Base-by-base conservation (phyloP, 495 filamentous ascomycete genomes). In the Pyrenula aspistea region DNA sequence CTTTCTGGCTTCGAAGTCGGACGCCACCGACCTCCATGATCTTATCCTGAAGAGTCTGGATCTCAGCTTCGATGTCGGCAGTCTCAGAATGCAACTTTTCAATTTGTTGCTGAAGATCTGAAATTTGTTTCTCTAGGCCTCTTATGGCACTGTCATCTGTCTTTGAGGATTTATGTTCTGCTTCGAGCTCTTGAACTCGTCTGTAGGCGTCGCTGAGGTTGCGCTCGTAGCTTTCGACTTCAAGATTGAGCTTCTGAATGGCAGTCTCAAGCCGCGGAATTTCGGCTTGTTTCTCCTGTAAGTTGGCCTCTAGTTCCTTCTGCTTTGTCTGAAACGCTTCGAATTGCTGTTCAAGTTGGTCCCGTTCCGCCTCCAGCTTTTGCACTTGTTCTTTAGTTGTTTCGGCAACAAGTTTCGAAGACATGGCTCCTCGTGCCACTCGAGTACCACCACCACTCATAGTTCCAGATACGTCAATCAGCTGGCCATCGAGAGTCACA, bases 11-110 rank as follows among this genome's bases (percentile, higher is more conserved):
- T 51, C 93, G 83, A 10, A 98, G 83, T 66, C 87, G 86, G 50
- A 96, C 91, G 71, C 93, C 93, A 58, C 93, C 93, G 55, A 94
- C 84, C 70, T 96, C 86, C 92, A 97, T 96, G 63, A 98, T 97
- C 75, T 93, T 94, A 74, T 88, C 85, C 67, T 97, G 91, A 20
- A 98, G 77, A 1, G 73, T 75, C 69, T 93, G 89, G 61, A 98
- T 96, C 67, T 96, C 93, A 47, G 85, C 83, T 62, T 98, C 94
- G 21, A 96, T 83, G 24, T 83, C 89, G 15, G 85, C 76, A 47
- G 87, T 95, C 67, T 96, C 89, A 21, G 77, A 72, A 55, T 85
- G 86, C 10, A 97, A 77, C 60, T 86, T 88, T 36, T 86, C 81
- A 21, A 95, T 80, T 61, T 97, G 89, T 51, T 83, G 77, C 60